These are phyloP conservation scores for Cardamine resedifolia DNA, from an alignment of 345 rosid genomes.

Conservation along the genomic window DNA sequence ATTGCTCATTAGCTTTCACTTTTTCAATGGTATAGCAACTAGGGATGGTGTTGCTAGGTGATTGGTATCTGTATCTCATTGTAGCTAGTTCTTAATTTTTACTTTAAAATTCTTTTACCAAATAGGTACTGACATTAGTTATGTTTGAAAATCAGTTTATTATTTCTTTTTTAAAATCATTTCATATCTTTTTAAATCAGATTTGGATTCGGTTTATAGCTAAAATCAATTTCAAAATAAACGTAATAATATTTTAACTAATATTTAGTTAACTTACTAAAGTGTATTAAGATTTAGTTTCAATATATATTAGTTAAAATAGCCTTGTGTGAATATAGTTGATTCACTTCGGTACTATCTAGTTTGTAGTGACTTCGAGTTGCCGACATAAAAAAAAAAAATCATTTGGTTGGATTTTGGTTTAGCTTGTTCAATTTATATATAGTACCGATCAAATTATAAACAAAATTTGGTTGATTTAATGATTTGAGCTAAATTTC, in stretches of 20 bases:
- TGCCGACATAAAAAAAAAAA: not conserved
- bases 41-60: conserved; percentile 21
- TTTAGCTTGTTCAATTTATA: not conserved
- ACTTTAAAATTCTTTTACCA: not conserved
- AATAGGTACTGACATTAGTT: not conserved
- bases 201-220: not conserved
- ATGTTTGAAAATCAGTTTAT: not conserved
- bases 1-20: conserved; percentile 19
- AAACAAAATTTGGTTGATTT: not conserved
- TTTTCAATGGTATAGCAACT: conserved; percentile 28
- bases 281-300: not conserved
- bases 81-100: not conserved
- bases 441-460: too few species aligned
- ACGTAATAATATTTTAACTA: not conserved
- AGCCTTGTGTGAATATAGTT: not conserved
- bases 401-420: not conserved
- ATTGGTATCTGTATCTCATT: conserved; percentile 17
- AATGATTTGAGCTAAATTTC: not conserved
- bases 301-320: not conserved
- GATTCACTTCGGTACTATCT: not conserved
- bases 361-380: not conserved
- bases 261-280: not conserved
- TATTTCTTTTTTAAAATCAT: not conserved
- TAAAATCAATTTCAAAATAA: not conserved
- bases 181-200: not conserved